Evolutionary conservation across 2,329 filamentous ascomycete genomes (phyloP).

Genomic region (Cladobotryum mycophilum): DNA sequence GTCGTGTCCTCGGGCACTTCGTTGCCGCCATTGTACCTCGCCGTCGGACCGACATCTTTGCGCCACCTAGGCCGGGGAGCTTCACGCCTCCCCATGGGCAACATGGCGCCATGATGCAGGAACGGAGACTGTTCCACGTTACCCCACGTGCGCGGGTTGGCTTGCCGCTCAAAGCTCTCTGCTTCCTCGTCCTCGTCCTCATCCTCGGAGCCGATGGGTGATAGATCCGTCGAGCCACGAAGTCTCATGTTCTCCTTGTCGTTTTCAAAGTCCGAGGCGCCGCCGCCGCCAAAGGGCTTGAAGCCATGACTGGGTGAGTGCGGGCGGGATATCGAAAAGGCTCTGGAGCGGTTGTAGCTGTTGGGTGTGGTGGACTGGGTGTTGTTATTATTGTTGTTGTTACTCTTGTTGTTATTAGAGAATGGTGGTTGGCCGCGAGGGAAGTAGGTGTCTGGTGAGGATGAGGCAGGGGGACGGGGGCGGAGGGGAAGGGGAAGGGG

Average conservation of each 20-base stretch:
- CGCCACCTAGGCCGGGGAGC: not conserved
- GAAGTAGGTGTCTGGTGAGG: not conserved
- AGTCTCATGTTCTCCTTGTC: conserved; percentile 7
- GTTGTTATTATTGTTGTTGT: too few relatives aligned
- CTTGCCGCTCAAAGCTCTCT: conserved; percentile 5
- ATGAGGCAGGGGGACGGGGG: conserved; percentile 1
- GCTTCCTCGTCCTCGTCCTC: not conserved
- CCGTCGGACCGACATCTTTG: not conserved
- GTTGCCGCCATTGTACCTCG: not conserved
- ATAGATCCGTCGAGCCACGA: conserved; percentile 1
- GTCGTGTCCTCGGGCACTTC: not conserved
- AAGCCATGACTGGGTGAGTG: not conserved
- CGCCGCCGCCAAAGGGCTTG: not conserved
- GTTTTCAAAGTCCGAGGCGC: too few relatives aligned
- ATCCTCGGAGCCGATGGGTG: not conserved
- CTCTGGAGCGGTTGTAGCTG: not conserved
- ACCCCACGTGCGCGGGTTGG: conserved; percentile 11
- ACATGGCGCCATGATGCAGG: conserved; percentile 6
- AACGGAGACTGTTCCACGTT: conserved; percentile 8
- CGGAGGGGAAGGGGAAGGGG: conserved; percentile 12
- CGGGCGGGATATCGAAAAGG: not conserved
- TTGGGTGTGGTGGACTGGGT: too few relatives aligned
- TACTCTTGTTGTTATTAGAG: conserved; percentile 1
- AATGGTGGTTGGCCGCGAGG: conserved; percentile 2
- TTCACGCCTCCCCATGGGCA: not conserved